Evolutionary conservation across 2,329 filamentous ascomycete genomes (phyloP), one percentile per base, ranked within the genome.

Genomic region (Scleromitrula shiraiana): DNA sequence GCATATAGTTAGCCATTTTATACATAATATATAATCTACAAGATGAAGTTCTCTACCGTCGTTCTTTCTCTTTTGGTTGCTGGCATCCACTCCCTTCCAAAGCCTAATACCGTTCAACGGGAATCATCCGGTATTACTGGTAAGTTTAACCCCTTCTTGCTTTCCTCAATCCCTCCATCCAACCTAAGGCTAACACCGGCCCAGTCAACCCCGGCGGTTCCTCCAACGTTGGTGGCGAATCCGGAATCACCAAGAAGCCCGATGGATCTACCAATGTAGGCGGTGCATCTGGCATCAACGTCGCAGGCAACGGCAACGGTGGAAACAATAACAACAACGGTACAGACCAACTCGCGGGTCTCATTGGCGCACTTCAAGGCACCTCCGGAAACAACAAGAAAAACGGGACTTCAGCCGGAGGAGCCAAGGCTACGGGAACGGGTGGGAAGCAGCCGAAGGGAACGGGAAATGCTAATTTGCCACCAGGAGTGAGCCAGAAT

Each of bases 41-140:
- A 37, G 33, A 37, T 41, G 43, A 46, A 41, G 26, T 41, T 46
- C 15, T 41, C 43, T 26, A 45, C 42, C 8, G 10, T 46, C 26
- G 22, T 41, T n/a, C 27, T 46, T 8, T 30, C 36, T 20, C n/a
- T 40, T 5, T 24, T 46, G 26, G 36, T 41, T 40, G 36, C 36
- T 19, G 36, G 43, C 43, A 46, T 41, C 44, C 36, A 33, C 33
- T 46, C 44, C 14, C 36, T 27, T 15, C 44, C 44, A 7, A 32
- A 23, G n/a, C n/a, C 12, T 19, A 20, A 22, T 37, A 20, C 26
- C 7, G 44, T 41, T 1, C 35, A 41, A 19, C n/a, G 35, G 22
- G 44, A 40, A 41, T 41, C 35, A 12, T 19, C 44, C 5, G 44
- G 44, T 7, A 41, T 46, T 20, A 46, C 35, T 14, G 43, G 43